Evolutionary conservation across 176 grass and related monocot species (phyloP).

Genomic region (Echinochloa phyllopogon): DNA sequence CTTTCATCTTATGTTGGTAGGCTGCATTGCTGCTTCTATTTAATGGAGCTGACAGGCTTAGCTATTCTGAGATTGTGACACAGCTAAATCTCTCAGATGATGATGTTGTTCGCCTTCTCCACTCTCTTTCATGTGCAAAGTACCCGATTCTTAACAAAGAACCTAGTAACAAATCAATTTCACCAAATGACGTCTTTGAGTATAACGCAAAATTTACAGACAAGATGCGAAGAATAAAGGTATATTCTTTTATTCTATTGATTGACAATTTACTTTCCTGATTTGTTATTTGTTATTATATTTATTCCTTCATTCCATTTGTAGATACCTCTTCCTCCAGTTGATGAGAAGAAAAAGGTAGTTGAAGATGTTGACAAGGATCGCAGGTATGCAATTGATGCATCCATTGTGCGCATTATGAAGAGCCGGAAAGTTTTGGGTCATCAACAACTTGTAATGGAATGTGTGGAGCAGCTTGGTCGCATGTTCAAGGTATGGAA

Average conservation of each 20-base stretch:
- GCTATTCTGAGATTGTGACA: slow-evolving; percentile 82
- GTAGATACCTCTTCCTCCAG: slow-evolving; percentile 81
- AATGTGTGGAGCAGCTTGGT: slow-evolving; percentile 89
- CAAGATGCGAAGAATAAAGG: slow-evolving; percentile 94
- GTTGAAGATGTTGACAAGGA: slow-evolving; percentile 96
- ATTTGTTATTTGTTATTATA: background rate
- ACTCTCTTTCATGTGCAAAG: slow-evolving; percentile 81
- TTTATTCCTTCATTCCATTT: slow-evolving; percentile 1
- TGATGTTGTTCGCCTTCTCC: slow-evolving; percentile 77
- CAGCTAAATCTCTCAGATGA: slow-evolving; percentile 88
- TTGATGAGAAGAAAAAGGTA: slow-evolving; percentile 92
- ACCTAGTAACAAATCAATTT: slow-evolving; percentile 73
- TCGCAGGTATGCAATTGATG: slow-evolving; percentile 87
- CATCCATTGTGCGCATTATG: slow-evolving; percentile 94
- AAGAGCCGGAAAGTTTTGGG: slow-evolving; percentile 87
- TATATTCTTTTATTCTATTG: slow-evolving; percentile 23
- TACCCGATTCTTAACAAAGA: slow-evolving; percentile 85
- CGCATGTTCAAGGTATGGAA: slow-evolving; percentile 87
- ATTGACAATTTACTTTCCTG: background rate
- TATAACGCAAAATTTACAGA: slow-evolving; percentile 94
- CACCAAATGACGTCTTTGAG: slow-evolving; percentile 68
- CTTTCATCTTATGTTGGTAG: slow-evolving; percentile 30
- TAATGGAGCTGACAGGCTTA: slow-evolving; percentile 60
- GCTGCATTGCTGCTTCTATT: slow-evolving; percentile 75
- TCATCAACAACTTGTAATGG: slow-evolving; percentile 83